Evolutionary conservation across 1,139 yeast genomes (phyloP), one percentile per base, ranked within the genome.

Genomic region (Nadsonia starkeyi-henricii): DNA sequence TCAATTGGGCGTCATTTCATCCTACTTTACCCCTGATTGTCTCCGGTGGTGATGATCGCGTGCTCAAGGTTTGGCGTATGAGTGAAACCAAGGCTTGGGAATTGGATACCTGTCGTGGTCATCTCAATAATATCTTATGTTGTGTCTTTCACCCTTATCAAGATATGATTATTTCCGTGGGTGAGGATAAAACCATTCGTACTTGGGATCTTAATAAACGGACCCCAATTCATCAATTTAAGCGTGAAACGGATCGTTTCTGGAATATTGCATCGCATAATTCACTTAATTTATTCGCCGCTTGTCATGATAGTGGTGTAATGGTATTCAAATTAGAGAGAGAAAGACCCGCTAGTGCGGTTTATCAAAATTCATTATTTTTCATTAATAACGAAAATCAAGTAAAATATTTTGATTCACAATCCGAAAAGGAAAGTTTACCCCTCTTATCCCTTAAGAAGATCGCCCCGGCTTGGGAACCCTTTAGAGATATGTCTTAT

Each of bases 41-140:
- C 15, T 86, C 96, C 30, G 95, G 93, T 58, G 95, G 95, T 63
- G 99, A 93, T 64, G 98, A 93, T 65, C 78, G 98, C 57, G 80
- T 91, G 55, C 85, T 93, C 50, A 91, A 91, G 67, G 73, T 93
- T 57, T 93, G 98, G 98, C 78, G 98, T 67, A 88, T 89, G 96
- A 82, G 89, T 61, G 96, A 93, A 59, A 82, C 95, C 41, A 88
- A 89, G 68, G 98, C 98, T 33, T 93, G 98, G 97, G 98, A 93
- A 66, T 94, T 93, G 49, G 99, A 93, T 63, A 86, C 97, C 43
- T 91, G 96, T 67, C 78, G 98, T 61, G 98, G 98, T 49, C 99
- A 93, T 65, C 83, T 95, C 45, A 89, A 91, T 62, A 88, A 86
- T 62, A 95, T 91, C 50, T 79, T 89, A 51, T 75, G 94, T 65